phyloP scores from a whole-genome alignment of 129 eudicot genomes.

The Rutidosis leptorrhynchoides region DNA sequence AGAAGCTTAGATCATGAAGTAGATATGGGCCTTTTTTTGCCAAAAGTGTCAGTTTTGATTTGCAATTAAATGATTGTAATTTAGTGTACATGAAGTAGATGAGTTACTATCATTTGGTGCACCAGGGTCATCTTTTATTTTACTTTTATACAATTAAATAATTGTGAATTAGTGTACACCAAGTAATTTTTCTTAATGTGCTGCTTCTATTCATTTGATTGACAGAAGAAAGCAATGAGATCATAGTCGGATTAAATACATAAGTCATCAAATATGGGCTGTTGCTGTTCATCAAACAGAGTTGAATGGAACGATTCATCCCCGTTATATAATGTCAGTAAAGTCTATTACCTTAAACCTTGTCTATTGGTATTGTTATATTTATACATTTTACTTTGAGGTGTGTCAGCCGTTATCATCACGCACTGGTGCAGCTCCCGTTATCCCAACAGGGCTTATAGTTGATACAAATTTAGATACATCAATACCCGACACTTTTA shows the following conservation, averaged over 20 bases:
- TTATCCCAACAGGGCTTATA: conserved; percentile 58
- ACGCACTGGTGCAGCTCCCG: conserved; percentile 40
- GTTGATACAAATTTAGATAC: conserved; percentile 91
- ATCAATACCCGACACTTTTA: conserved; percentile 70
- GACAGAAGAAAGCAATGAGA: conserved; percentile 43
- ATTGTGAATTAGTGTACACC: neutral
- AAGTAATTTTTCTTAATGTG: conserved; percentile 1
- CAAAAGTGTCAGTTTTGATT: neutral
- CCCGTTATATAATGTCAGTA: conserved; percentile 62
- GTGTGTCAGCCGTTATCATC: conserved; percentile 68
- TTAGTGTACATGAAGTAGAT: too few relatives aligned
- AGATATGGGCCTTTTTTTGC: neutral
- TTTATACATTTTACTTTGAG: conserved; percentile 25
- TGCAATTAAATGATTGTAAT: too few relatives aligned
- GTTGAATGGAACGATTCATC: conserved; percentile 49
- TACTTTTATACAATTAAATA: neutral
- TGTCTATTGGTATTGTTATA: neutral
- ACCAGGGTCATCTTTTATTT: neutral
- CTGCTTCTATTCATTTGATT: conserved; percentile 21
- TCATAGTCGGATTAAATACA: conserved; percentile 36
- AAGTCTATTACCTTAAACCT: conserved; percentile 29
- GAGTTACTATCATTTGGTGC: too few relatives aligned
- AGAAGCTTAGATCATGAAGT: neutral
- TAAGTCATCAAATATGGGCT: conserved; percentile 60
- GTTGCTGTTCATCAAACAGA: conserved; percentile 63